Evolutionary conservation across 176 grass and related monocot species (phyloP).

Genomic region (Poa annua): DNA sequence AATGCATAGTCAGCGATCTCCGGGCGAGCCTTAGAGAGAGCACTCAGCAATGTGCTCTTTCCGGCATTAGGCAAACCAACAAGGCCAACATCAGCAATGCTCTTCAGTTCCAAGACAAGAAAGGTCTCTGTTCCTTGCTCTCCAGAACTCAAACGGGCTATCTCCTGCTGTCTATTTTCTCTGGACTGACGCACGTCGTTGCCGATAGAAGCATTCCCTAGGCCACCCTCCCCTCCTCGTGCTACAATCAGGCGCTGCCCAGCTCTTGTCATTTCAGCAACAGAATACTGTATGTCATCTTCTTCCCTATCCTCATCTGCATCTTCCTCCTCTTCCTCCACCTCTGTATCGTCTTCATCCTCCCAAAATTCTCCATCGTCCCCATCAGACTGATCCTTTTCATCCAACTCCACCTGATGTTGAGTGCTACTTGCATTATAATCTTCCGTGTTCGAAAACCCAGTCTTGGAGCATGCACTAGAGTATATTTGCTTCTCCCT

Average conservation of each 20-base stretch:
- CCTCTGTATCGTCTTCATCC: conserved; percentile 24
- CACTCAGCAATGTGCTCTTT: conserved; percentile 82
- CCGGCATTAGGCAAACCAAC: conserved; percentile 85
- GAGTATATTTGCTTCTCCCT: background rate
- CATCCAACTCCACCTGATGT: conserved; percentile 24
- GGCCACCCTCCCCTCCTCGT: conserved; percentile 39
- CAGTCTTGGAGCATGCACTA: conserved; percentile 4
- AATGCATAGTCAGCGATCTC: conserved; percentile 80
- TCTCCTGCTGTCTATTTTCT: conserved; percentile 41
- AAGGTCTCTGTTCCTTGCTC: conserved; percentile 63
- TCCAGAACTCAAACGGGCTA: conserved; percentile 47
- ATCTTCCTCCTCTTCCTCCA: background rate
- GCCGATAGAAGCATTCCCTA: conserved; percentile 53
- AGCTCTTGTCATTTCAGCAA: conserved; percentile 81
- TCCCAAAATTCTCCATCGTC: conserved; percentile 49
- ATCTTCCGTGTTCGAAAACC: conserved; percentile 1
- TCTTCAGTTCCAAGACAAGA: conserved; percentile 87
- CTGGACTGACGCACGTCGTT: conserved; percentile 50
- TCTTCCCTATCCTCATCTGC: conserved; percentile 21
- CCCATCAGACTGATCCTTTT: conserved; percentile 39
- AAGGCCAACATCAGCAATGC: conserved; percentile 89
- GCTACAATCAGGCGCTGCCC: conserved; percentile 74
- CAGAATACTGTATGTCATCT: conserved; percentile 58
- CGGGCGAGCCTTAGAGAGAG: conserved; percentile 75
- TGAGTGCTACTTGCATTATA: background rate